Evolutionary conservation across 2,329 filamentous ascomycete genomes (phyloP).

Genomic region (Exutisphaerella laricina): DNA sequence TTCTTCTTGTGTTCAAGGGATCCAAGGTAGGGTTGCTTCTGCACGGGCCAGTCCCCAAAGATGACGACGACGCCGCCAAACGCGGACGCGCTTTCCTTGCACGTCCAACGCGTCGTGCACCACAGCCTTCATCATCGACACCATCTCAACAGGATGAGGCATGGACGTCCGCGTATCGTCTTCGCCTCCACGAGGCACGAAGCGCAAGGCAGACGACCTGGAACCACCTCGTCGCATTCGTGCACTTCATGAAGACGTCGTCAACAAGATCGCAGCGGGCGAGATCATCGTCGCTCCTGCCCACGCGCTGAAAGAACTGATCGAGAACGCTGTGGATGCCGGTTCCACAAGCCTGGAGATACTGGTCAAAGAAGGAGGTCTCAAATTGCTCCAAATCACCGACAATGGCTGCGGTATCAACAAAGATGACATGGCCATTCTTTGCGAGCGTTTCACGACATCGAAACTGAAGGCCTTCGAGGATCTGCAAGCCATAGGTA

Average conservation of each 20-base stretch:
- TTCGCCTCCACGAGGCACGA: conserved; percentile 30
- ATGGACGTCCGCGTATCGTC: conserved; percentile 6
- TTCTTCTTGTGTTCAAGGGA: no score
- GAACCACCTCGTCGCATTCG: conserved; percentile 49
- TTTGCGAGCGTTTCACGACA: conserved; percentile 94
- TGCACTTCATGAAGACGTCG: conserved; percentile 84
- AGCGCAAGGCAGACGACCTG: conserved; percentile 32
- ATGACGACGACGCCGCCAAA: no score
- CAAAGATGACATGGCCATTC: conserved; percentile 82
- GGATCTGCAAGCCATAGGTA: conserved; percentile 81
- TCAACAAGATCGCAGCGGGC: conserved; percentile 94
- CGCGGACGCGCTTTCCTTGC: no score
- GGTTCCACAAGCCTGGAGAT: conserved; percentile 88
- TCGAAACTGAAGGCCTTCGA: conserved; percentile 94
- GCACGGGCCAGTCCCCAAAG: no score
- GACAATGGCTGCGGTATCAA: conserved; percentile 96
- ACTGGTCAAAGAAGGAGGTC: conserved; percentile 85
- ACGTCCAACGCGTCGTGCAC: no score
- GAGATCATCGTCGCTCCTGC: conserved; percentile 98
- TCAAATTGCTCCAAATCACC: conserved; percentile 93
- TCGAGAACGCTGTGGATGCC: conserved; percentile 97
- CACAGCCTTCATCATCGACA: conserved; percentile 1
- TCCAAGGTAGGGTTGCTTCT: no score
- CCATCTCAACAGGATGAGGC: not conserved
- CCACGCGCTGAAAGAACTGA: conserved; percentile 90